Evolutionary conservation across 2,329 filamentous ascomycete genomes (phyloP).

Genomic region (Paraconiothyrium sp.): DNA sequence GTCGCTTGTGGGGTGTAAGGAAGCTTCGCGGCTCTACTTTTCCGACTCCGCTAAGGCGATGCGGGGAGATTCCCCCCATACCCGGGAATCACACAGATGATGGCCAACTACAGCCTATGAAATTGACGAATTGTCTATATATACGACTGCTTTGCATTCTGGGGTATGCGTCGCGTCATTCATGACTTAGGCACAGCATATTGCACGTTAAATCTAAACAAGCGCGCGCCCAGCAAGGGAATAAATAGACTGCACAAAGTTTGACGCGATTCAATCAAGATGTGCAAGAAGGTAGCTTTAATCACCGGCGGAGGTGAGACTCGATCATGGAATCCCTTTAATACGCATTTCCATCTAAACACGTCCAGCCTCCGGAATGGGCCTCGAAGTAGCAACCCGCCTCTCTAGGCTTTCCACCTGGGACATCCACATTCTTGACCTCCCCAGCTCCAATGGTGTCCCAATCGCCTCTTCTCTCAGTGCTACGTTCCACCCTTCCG

Average conservation of each 20-base stretch:
- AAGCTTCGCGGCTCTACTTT: constrained; percentile 3
- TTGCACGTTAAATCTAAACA: no score
- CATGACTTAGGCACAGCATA: no score
- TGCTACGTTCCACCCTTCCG: constrained; percentile 48
- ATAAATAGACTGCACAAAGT: background rate
- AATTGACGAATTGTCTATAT: constrained; percentile 1
- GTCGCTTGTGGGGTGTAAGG: background rate
- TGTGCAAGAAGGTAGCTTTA: constrained; percentile 5
- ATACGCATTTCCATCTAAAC: background rate
- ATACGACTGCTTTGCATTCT: background rate
- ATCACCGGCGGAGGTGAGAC: constrained; percentile 1
- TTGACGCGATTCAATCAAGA: background rate
- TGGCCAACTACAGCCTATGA: background rate
- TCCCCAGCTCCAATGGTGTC: constrained; percentile 41
- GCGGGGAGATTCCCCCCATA: constrained; percentile 1
- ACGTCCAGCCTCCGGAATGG: constrained; percentile 52
- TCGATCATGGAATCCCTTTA: background rate
- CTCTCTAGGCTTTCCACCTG: constrained; percentile 46
- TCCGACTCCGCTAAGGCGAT: background rate
- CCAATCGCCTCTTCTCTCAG: constrained; percentile 35
- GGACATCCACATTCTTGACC: constrained; percentile 52
- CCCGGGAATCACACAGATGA: background rate
- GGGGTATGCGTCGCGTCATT: no score
- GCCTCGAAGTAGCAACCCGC: constrained; percentile 50
- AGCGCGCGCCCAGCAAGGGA: no score